These are phyloP conservation scores for Populus hybrid DNA, from an alignment of 441 rosid genomes.

Conservation along the genomic window DNA sequence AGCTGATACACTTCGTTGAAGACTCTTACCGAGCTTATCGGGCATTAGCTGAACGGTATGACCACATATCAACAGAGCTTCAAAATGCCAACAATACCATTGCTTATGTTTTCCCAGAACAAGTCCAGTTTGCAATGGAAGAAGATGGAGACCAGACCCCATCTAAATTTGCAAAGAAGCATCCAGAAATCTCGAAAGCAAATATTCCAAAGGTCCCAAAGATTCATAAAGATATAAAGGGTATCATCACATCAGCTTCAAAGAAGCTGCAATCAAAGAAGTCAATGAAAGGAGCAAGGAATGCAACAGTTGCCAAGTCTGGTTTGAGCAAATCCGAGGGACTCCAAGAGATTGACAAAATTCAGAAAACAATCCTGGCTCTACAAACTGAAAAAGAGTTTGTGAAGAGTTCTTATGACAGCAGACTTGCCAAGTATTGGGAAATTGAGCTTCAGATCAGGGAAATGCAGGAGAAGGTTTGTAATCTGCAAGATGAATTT, in stretches of 20 bases:
- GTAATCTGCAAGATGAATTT: conserved; percentile 68
- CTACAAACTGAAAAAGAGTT: conserved; percentile 92
- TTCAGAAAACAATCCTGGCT: conserved; percentile 71
- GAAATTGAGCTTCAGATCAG: conserved; percentile 57
- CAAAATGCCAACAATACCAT: conserved; percentile 94
- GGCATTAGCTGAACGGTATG: conserved; percentile 83
- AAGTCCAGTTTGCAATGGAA: conserved; percentile 61
- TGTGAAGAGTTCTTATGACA: conserved; percentile 69
- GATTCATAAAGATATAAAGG: conserved; percentile 57
- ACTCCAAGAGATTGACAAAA: conserved; percentile 60
- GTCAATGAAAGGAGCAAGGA: conserved; percentile 23
- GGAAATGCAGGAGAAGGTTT: conserved; percentile 58
- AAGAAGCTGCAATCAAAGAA: conserved; percentile 47
- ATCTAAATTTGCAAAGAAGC: conserved; percentile 29
- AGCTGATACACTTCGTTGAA: conserved; percentile 78
- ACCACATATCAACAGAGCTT: conserved; percentile 86
- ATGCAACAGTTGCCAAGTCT: conserved; percentile 41
- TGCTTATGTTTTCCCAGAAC: conserved; percentile 86
- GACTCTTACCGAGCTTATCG: conserved; percentile 84
- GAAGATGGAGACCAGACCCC: conserved; percentile 53
- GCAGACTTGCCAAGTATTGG: conserved; percentile 61
- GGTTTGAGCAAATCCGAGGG: conserved; percentile 65
- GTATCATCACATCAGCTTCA: conserved; percentile 35
- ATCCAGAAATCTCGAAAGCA: conserved; percentile 16
- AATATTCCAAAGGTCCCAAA: conserved; percentile 66